Conservation (phyloP, 768 basidiomycete genomes). For the Lentinula sp. region DNA sequence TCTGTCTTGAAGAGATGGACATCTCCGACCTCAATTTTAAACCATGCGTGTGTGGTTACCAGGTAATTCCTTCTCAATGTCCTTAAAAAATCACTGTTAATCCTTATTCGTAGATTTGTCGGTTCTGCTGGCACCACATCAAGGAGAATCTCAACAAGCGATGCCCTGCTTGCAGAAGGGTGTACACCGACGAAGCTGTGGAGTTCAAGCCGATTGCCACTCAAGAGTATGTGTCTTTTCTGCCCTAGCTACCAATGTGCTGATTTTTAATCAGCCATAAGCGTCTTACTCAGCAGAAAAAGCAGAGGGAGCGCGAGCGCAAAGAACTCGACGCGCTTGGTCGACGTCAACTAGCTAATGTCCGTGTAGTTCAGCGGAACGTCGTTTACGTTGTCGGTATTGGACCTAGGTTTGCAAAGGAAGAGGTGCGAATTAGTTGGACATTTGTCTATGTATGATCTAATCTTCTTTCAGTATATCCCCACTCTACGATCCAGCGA, state of each 20-base stretch:
- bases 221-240: conserved; percentile 74
- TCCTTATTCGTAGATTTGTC: conserved; percentile 71
- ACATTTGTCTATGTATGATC: background rate
- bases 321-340: conserved; percentile 89
- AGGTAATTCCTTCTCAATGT: conserved; percentile 41
- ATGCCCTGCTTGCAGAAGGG: conserved; percentile 92
- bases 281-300: conserved; percentile 92
- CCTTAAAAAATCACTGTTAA: background rate
- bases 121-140: conserved; percentile 99
- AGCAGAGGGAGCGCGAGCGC: conserved; percentile 88
- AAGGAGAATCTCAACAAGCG: conserved; percentile 92
- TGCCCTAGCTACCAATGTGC: conserved; percentile 2
- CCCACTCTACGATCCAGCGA: conserved; percentile 90
- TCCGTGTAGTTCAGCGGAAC: conserved; percentile 94
- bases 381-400: conserved; percentile 96
- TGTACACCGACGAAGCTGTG: conserved; percentile 88
- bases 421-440: conserved; percentile 63
- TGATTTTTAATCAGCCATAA: conserved; percentile 61
- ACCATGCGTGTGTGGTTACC: conserved; percentile 98
- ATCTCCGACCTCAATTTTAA: conserved; percentile 98
- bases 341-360: conserved; percentile 82
- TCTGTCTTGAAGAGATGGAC: conserved; percentile 99
- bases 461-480: conserved; percentile 55
- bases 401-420: conserved; percentile 89
- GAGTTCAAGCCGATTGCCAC: conserved; percentile 94